Evolutionary conservation across 2,329 filamentous ascomycete genomes (phyloP).

Genomic region (Thermoascus crustaceus): DNA sequence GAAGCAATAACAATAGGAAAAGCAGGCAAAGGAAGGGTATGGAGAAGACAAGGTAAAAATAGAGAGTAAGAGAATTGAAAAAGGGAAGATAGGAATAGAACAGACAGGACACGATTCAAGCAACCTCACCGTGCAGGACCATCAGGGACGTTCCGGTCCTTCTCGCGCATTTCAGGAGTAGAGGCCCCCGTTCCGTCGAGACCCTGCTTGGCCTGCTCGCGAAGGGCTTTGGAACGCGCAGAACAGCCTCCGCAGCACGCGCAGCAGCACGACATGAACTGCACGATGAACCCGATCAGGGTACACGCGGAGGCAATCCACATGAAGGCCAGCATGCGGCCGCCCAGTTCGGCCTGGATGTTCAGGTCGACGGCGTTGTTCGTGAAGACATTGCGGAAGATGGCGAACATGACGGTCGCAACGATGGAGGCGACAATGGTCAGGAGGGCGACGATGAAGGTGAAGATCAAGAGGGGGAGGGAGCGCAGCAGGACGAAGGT

Average conservation of each 20-base stretch:
- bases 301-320: constrained; percentile 68
- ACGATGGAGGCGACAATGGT: constrained; percentile 63
- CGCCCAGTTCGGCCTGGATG: constrained; percentile 62
- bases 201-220: too few species aligned
- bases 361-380: constrained; percentile 62
- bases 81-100: too few species aligned
- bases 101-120: too few species aligned
- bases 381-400: constrained; percentile 69
- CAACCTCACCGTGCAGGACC: too few species aligned
- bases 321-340: constrained; percentile 76
- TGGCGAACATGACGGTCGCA: constrained; percentile 74
- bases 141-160: too few species aligned
- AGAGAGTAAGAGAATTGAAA: too few species aligned
- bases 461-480: constrained; percentile 59
- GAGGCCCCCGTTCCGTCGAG: too few species aligned
- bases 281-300: constrained; percentile 62
- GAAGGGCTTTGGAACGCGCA: constrained; percentile 30
- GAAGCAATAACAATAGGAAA: too few species aligned
- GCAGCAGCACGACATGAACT: constrained; percentile 71
- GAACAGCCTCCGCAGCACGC: constrained; percentile 36
- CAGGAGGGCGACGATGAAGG: constrained; percentile 58
- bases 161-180: too few species aligned
- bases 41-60: too few species aligned
- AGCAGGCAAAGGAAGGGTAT: too few species aligned
- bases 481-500: constrained; percentile 42